Evolutionary conservation across 495 filamentous ascomycete species (phyloP).

Genomic region (Entonaema liquescens): DNA sequence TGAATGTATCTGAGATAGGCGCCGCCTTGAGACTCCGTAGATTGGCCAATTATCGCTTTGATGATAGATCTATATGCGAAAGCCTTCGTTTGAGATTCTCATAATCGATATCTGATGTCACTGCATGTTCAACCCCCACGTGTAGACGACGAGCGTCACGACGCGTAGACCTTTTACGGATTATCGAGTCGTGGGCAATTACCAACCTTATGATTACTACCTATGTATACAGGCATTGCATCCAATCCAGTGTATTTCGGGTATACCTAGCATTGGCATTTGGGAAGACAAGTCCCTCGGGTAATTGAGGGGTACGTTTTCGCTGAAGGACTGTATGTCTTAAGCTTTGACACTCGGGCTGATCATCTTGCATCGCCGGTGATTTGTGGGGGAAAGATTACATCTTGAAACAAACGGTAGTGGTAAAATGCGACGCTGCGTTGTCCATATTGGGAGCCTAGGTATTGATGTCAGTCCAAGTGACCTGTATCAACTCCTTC

Average conservation of each 20-base stretch:
- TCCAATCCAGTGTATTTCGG: background rate
- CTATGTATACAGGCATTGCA: background rate
- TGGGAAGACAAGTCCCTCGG: background rate
- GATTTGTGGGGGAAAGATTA: conserved; percentile 17
- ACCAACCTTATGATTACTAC: too few relatives aligned
- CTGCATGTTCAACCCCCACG: conserved; percentile 1
- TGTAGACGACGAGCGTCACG: conserved; percentile 1
- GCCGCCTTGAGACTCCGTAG: background rate
- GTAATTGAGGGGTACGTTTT: background rate
- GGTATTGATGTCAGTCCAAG: background rate
- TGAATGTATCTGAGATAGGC: background rate
- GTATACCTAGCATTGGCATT: background rate
- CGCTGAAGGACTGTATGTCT: background rate
- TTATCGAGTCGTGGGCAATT: background rate
- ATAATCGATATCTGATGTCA: conserved; percentile 1
- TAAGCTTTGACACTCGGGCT: conserved; percentile 23
- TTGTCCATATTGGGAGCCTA: conserved; percentile 9
- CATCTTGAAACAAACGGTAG: conserved; percentile 38
- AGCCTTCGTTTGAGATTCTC: background rate
- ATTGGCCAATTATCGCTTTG: background rate
- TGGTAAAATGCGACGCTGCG: conserved; percentile 28
- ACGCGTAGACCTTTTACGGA: background rate
- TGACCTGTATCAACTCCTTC: background rate
- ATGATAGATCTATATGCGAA: background rate
- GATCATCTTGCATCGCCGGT: conserved; percentile 37